These are phyloP conservation scores for Nicotiana undulata DNA, from an alignment of 257 asterid genomes.

Conservation along the genomic window DNA sequence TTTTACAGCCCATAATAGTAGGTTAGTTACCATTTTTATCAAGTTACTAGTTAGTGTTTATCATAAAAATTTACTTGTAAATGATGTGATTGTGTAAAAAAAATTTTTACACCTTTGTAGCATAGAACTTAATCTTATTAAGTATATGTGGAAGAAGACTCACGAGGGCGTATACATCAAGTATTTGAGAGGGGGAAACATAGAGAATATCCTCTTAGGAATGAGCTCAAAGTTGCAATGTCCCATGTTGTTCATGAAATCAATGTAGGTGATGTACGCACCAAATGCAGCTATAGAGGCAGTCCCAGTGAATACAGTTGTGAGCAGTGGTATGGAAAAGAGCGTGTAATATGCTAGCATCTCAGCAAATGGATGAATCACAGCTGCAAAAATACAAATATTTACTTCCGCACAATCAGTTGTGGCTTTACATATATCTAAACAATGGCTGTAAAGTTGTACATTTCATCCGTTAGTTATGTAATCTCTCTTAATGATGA, in stretches of 20 bases:
- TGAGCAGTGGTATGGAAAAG: constrained; percentile 44
- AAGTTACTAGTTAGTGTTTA: not conserved
- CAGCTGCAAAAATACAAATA: constrained; percentile 44
- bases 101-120: not conserved
- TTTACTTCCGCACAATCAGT: not conserved
- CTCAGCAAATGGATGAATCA: constrained; percentile 87
- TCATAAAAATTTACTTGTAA: not conserved
- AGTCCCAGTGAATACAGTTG: constrained; percentile 33
- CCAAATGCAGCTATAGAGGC: constrained; percentile 34
- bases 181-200: constrained; percentile 85
- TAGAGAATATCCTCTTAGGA: constrained; percentile 48
- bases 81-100: not conserved
- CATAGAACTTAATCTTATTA: not conserved
- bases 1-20: not conserved
- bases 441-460: not conserved
- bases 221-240: constrained; percentile 63
- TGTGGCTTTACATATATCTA: no score
- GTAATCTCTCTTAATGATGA: not conserved
- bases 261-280: constrained; percentile 37
- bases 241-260: constrained; percentile 55
- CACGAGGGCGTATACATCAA: constrained; percentile 62
- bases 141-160: constrained; percentile 21
- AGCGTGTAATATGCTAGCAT: constrained; percentile 55
- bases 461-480: not conserved
- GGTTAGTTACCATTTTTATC: not conserved